Conservation (phyloP, 345 rosid genomes). For the Schrenkiella parvula region DNA sequence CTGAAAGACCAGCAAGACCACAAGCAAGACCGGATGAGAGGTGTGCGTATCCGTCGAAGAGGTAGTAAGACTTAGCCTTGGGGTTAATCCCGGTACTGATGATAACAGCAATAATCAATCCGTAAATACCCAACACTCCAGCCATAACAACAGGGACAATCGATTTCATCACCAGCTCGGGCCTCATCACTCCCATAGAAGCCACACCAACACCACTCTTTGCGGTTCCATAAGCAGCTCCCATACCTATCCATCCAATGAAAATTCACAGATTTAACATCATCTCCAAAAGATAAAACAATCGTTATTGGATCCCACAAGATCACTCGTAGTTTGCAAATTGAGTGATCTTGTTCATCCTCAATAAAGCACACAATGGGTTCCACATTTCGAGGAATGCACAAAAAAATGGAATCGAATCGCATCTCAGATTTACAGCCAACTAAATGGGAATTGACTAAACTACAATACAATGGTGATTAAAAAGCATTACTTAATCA, state of each 20-base stretch:
- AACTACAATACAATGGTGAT: not conserved
- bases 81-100: conserved; percentile 44
- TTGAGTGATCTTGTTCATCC: too few relatives aligned
- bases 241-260: conserved; percentile 32
- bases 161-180: conserved; percentile 38
- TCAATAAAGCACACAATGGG: not conserved
- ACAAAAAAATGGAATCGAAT: not conserved
- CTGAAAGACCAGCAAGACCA: conserved; percentile 42
- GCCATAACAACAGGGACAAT: conserved; percentile 42
- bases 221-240: conserved; percentile 40
- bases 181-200: conserved; percentile 42
- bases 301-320: not conserved
- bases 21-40: conserved; percentile 40
- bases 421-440: not conserved
- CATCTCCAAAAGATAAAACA: not conserved
- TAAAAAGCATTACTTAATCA: not conserved
- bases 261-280: not conserved
- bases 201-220: conserved; percentile 44
- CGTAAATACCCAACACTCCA: conserved; percentile 41
- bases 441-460: not conserved
- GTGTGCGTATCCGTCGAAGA: conserved; percentile 38
- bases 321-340: too few relatives aligned
- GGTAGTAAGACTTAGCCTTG: conserved; percentile 40
- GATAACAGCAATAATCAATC: conserved; percentile 39
- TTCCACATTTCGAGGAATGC: not conserved